A percentile compares a stretch with the other conserved stretches of the same genome.
These are phyloP conservation scores for Penicillium coffeae DNA, from an alignment of 495 filamentous ascomycete genomes.

Conservation along the genomic window DNA sequence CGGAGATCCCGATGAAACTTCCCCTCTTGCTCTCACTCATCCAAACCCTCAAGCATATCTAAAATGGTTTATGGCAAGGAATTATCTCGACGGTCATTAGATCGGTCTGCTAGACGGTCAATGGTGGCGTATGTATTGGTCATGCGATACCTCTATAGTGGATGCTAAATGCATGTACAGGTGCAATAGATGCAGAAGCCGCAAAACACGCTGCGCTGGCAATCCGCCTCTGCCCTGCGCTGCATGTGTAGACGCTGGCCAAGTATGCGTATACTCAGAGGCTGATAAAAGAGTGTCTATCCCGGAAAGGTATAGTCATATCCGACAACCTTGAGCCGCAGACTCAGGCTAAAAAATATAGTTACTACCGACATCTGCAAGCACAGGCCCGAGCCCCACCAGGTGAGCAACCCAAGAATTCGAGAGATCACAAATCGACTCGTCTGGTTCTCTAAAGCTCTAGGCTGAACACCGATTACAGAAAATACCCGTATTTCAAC, in stretches of 20 bases:
- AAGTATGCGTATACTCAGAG: slow-evolving; percentile 35
- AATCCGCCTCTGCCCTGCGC: slow-evolving; percentile 33
- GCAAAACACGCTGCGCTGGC: slow-evolving; percentile 36
- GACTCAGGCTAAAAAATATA: no score
- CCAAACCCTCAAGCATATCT: background rate
- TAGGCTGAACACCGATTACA: background rate
- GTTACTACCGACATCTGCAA: slow-evolving; percentile 31
- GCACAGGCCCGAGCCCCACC: slow-evolving; percentile 21
- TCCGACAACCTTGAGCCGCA: no score
- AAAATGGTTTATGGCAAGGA: slow-evolving; percentile 28
- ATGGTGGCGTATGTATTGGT: slow-evolving; percentile 30
- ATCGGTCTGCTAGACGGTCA: slow-evolving; percentile 23
- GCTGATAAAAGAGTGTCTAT: slow-evolving; percentile 36
- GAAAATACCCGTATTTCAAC: slow-evolving; percentile 1
- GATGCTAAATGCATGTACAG: slow-evolving; percentile 13
- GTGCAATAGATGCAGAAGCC: slow-evolving; percentile 35
- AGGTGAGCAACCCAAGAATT: slow-evolving; percentile 2
- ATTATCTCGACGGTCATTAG: slow-evolving; percentile 15
- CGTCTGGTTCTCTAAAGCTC: no score
- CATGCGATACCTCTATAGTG: background rate
- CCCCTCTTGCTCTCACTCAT: background rate
- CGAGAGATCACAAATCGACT: background rate
- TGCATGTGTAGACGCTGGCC: slow-evolving; percentile 28
- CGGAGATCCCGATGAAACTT: background rate
- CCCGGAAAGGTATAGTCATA: slow-evolving; percentile 28